Conservation (phyloP, 768 basidiomycete species). For the Pleurotus sapidus region DNA sequence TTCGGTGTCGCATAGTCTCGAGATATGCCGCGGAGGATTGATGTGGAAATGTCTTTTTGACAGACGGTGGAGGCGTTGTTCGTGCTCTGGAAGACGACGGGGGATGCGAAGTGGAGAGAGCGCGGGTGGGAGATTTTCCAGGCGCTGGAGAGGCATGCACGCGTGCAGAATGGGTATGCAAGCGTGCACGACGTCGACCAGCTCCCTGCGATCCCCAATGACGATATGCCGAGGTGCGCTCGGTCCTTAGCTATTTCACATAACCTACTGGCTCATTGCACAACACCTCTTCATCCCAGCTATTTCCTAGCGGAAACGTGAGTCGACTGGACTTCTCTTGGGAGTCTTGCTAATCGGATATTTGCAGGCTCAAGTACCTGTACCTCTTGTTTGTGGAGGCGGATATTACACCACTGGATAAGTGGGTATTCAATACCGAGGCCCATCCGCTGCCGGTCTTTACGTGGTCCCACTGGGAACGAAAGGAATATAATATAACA, state of each 20-base stretch:
- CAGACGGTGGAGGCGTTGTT: conserved; percentile 76
- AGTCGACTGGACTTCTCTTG: conserved; percentile 18
- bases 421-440: conserved; percentile 67
- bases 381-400: conserved; percentile 63
- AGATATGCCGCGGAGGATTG: neutral
- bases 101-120: conserved; percentile 65
- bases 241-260: neutral
- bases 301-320: conserved; percentile 50
- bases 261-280: neutral
- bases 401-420: conserved; percentile 45
- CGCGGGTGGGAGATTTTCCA: conserved; percentile 72
- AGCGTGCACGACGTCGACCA: conserved; percentile 48
- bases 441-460: conserved; percentile 73
- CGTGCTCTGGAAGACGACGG: conserved; percentile 70
- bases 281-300: conserved; percentile 19
- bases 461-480: conserved; percentile 55
- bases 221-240: conserved; percentile 73
- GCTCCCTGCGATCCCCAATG: conserved; percentile 31
- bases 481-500: conserved; percentile 35
- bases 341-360: conserved; percentile 37
- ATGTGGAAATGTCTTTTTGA: neutral
- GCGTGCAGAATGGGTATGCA: conserved; percentile 59
- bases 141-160: conserved; percentile 59
- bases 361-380: conserved; percentile 53
- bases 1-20: neutral